Evolutionary conservation across 2,329 filamentous ascomycete species (phyloP), one percentile per base, ranked within the genome.

Genomic region (Xylariaceae sp.): DNA sequence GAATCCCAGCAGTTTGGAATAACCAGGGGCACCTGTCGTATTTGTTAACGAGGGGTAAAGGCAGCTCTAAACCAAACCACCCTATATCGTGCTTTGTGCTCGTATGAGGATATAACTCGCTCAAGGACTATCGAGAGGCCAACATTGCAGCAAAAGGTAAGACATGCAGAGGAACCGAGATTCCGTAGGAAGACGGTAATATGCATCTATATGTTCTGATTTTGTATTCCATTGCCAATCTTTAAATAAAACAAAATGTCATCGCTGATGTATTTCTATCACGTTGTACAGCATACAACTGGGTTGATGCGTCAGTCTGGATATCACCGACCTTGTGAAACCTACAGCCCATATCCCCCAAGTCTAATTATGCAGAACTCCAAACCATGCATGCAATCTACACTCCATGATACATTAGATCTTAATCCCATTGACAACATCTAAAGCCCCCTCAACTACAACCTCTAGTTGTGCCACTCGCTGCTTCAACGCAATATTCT

Each of bases 401-500:
- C 11, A 36, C n/a, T 16, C 37, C 37, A 19, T 21, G 21, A 41
- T 16, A 16, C 21, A 19, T 56, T 33, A 75, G 40, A 82, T 62
- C n/a, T 77, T 78, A 54, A 86, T 71, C 6, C 83, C 82, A 43
- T 83, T 83, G n/a, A 85, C 82, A 44, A 76, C 74, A 65, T 87
- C 85, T 52, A 89, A 70, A 2, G 84, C 86, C 6, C 81, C 80
- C 31, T 88, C 86, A 4, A 89, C 81, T 3, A 79, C 84, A 2
- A 74, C 77, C 72, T 89, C 86, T 3, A 89, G 71, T 63, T 84
- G 77, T 16, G 79, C 78, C 3, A 89, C 83, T 17, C 84, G 75
- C 34, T 79, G 76, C 75, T 88, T 88, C 46, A 89, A 70, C 7
- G 79, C 79, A 65, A 76, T 81, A 63, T 89, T 89, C 75, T 89